phyloP scores from a whole-genome alignment of 2,329 filamentous ascomycete species.

The Chaetoscypha palmicola region DNA sequence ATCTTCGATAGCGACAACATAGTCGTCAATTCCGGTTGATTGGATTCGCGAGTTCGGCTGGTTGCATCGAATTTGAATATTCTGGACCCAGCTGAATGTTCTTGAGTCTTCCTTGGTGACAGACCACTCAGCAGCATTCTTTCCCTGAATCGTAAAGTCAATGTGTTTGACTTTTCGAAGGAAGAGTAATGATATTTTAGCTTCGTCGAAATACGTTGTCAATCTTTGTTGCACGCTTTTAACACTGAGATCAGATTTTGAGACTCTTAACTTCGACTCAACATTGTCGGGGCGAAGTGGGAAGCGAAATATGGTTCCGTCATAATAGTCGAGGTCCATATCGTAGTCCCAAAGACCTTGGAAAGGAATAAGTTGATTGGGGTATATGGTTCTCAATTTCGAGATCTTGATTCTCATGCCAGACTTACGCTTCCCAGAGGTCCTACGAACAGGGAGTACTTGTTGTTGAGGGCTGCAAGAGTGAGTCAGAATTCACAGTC shows the following conservation, averaged over 20 bases:
- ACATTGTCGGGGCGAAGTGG: conserved; percentile 14
- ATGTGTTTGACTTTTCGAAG: conserved; percentile 18
- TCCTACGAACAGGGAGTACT: conserved; percentile 18
- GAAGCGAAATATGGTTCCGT: conserved; percentile 27
- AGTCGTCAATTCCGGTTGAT: conserved; percentile 16
- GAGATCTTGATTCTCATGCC: conserved; percentile 21
- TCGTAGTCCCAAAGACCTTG: conserved; percentile 22
- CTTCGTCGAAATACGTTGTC: conserved; percentile 21
- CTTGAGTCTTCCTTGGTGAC: conserved; percentile 7
- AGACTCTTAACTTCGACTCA: conserved; percentile 8
- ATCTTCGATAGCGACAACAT: conserved; percentile 19
- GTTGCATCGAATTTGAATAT: not conserved
- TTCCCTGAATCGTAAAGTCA: conserved; percentile 15
- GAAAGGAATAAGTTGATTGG: conserved; percentile 21
- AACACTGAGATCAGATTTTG: conserved; percentile 5
- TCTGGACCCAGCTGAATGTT: not conserved
- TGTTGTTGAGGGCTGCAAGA: conserved; percentile 22
- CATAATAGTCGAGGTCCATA: conserved; percentile 15
- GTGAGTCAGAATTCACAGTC: not conserved
- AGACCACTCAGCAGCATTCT: conserved; percentile 16
- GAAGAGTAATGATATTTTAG: conserved; percentile 24
- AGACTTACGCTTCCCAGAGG: conserved; percentile 17
- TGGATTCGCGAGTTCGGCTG: conserved; percentile 5
- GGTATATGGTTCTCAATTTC: conserved; percentile 16
- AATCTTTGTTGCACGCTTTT: conserved; percentile 8